Conservation (phyloP, 2,329 filamentous ascomycete species). For the Aspergillus caelatus region DNA sequence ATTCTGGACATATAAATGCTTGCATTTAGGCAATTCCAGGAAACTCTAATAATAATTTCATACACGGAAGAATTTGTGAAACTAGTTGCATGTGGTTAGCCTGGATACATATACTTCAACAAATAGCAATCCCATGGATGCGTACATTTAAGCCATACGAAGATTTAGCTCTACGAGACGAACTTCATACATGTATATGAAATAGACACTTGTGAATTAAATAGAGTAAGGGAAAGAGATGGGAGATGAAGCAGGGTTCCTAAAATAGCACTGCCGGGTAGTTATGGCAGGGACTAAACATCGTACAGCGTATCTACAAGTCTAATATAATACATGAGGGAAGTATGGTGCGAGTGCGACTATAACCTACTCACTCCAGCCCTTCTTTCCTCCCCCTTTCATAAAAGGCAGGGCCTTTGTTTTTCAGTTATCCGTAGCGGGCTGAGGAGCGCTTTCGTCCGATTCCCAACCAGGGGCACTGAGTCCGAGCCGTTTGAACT, state of each 20-base stretch:
- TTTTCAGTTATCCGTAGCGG: not conserved
- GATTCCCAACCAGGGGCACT: conserved; percentile 56
- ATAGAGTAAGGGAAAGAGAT: not conserved
- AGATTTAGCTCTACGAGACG: not conserved
- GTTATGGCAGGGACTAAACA: not conserved
- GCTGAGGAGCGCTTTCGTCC: conserved; percentile 9
- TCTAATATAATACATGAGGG: conserved; percentile 17
- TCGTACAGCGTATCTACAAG: conserved; percentile 16
- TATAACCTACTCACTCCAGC: not conserved
- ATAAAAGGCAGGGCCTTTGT: not conserved
- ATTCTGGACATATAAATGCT: too few species aligned
- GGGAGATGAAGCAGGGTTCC: not conserved
- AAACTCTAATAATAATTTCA: too few species aligned
- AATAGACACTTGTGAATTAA: not conserved
- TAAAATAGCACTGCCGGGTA: not conserved
- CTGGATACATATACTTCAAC: too few species aligned
- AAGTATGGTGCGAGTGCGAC: too few species aligned
- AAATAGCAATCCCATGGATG: too few species aligned
- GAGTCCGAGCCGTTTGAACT: conserved; percentile 52
- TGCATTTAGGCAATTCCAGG: too few species aligned
- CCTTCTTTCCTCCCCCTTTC: not conserved
- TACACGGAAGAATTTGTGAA: too few species aligned
- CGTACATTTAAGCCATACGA: not conserved
- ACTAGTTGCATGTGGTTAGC: too few species aligned
- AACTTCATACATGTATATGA: too few species aligned